Conservation (phyloP, 176 grass and related monocot genomes). For the Ananas comosus region DNA sequence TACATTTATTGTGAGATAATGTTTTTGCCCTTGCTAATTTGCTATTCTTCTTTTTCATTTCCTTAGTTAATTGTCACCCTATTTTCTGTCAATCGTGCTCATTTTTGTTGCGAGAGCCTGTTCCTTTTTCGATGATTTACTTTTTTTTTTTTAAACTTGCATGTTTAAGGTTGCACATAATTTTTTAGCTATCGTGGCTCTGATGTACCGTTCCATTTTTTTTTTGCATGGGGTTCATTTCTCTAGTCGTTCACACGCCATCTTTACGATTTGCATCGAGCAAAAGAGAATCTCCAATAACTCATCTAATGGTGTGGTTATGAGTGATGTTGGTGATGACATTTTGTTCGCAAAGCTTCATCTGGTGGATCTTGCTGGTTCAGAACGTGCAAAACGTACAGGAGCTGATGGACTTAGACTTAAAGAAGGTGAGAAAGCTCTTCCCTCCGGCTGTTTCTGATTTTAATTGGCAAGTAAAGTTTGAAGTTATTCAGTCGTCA, state of each 20-base stretch:
- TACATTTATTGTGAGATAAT: too few relatives aligned
- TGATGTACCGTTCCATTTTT: background rate
- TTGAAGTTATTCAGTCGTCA: conserved; percentile 7
- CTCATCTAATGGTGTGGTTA: conserved; percentile 15
- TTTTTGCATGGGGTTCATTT: background rate
- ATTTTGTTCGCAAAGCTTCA: conserved; percentile 68
- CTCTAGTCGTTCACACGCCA: conserved; percentile 76
- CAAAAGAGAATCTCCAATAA: conserved; percentile 49
- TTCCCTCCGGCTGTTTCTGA: background rate
- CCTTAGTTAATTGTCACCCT: too few relatives aligned
- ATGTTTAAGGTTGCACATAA: background rate
- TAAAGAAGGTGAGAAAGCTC: conserved; percentile 53
- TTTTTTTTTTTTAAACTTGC: background rate
- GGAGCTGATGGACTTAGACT: conserved; percentile 60
- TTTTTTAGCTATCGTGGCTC: background rate
- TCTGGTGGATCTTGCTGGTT: conserved; percentile 82
- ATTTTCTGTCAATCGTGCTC: too few relatives aligned
- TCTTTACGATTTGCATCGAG: conserved; percentile 61
- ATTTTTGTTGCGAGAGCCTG: too few relatives aligned
- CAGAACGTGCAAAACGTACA: conserved; percentile 77
- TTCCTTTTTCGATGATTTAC: background rate
- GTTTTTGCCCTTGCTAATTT: background rate
- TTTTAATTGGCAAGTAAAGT: conserved; percentile 1
- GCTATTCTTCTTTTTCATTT: too few relatives aligned
- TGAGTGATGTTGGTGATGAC: conserved; percentile 41